Percentiles rank a stretch among this genome's conserved stretches.
phyloP scores from a whole-genome alignment of 2,329 filamentous ascomycete genomes.

The Onygenales sp. region DNA sequence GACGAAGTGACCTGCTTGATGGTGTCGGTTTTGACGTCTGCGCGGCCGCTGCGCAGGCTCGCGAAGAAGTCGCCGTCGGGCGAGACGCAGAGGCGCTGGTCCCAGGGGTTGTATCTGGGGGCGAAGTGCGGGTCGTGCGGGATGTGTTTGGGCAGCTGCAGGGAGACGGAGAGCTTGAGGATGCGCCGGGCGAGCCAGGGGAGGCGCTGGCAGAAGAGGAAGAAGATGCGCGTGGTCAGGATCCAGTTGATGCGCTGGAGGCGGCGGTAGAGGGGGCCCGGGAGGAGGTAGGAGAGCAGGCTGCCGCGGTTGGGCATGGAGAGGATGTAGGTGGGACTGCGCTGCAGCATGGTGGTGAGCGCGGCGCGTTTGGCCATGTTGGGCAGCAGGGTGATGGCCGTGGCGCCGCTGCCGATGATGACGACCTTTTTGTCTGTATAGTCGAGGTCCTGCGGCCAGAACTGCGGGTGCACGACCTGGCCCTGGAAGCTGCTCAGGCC shows the following conservation, averaged over 20 bases:
- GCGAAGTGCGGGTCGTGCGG: conserved; percentile 55
- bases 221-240: conserved; percentile 39
- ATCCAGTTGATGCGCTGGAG: conserved; percentile 39
- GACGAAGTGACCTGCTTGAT: conserved; percentile 43
- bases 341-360: conserved; percentile 69
- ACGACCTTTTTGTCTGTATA: conserved; percentile 59
- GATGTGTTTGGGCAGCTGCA: conserved; percentile 45
- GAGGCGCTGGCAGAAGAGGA: conserved; percentile 45
- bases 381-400: conserved; percentile 67
- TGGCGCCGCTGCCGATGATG: conserved; percentile 69
- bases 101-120: conserved; percentile 56
- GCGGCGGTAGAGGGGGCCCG: conserved; percentile 19
- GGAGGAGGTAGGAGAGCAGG: conserved; percentile 29
- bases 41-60: conserved; percentile 40
- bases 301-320: conserved; percentile 38
- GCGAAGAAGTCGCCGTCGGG: conserved; percentile 52
- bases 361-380: conserved; percentile 54
- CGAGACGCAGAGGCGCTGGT: conserved; percentile 67
- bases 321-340: conserved; percentile 63
- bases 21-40: conserved; percentile 45
- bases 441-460: conserved; percentile 63
- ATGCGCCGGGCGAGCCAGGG: conserved; percentile 41
- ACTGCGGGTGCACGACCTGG: conserved; percentile 58
- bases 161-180: conserved; percentile 38
- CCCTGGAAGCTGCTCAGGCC: conserved; percentile 59